These are phyloP conservation scores for Cladosporium sp. DNA, from an alignment of 2,329 filamentous ascomycete genomes.

Conservation along the genomic window DNA sequence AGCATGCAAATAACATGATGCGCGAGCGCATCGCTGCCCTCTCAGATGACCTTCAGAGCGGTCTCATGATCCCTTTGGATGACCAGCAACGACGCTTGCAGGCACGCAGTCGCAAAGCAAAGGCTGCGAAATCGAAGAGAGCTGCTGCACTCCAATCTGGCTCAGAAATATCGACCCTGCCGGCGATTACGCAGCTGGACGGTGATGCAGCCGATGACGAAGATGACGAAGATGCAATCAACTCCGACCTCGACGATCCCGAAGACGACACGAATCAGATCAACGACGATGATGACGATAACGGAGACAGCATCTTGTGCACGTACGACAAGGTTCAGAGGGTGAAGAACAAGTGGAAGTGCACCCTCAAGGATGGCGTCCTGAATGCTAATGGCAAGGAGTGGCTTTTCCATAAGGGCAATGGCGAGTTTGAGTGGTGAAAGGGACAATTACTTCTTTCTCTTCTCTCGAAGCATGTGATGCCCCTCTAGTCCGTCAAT, in stretches of 20 bases:
- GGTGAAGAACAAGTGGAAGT: slow-evolving; percentile 98
- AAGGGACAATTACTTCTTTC: neutral
- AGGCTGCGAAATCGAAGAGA: slow-evolving; percentile 5
- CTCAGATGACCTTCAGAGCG: slow-evolving; percentile 65
- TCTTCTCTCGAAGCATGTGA: no score
- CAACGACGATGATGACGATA: slow-evolving; percentile 74
- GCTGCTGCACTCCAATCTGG: neutral
- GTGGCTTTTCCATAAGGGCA: slow-evolving; percentile 92
- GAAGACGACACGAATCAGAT: slow-evolving; percentile 60
- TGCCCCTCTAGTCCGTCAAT: no score
- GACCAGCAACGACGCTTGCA: slow-evolving; percentile 29
- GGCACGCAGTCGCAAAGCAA: slow-evolving; percentile 2
- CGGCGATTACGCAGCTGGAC: slow-evolving; percentile 42
- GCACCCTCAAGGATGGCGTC: slow-evolving; percentile 92
- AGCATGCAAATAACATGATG: slow-evolving; percentile 62
- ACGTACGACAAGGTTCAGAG: slow-evolving; percentile 99
- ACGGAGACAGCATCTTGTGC: slow-evolving; percentile 88
- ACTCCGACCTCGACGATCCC: slow-evolving; percentile 92
- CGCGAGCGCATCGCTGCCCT: slow-evolving; percentile 61
- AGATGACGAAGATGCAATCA: slow-evolving; percentile 87
- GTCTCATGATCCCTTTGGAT: slow-evolving; percentile 66
- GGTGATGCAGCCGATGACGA: slow-evolving; percentile 52
- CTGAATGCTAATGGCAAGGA: slow-evolving; percentile 90
- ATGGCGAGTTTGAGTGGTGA: slow-evolving; percentile 97
- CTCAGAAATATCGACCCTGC: neutral